These are phyloP conservation scores for Thielaviopsis euricoi DNA, from an alignment of 2,329 filamentous ascomycete species.

Conservation along the genomic window DNA sequence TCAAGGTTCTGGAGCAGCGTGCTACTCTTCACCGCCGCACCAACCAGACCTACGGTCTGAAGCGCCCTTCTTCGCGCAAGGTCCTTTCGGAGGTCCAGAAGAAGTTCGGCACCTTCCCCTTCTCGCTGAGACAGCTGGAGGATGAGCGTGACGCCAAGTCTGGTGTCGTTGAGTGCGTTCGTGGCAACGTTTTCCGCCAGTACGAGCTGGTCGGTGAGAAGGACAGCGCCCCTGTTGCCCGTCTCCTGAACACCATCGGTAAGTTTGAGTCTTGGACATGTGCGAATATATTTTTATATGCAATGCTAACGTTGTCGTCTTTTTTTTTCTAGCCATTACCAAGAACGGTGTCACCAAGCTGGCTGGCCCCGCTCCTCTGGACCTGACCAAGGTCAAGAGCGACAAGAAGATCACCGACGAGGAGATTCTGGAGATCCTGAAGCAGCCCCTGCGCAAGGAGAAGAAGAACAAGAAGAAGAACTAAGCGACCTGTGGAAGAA, in stretches of 20 bases:
- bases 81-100: conserved; percentile 87
- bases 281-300: conserved; percentile 11
- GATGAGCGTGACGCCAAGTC: conserved; percentile 93
- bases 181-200: conserved; percentile 79
- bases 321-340: conserved; percentile 54
- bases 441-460: conserved; percentile 82
- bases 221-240: conserved; percentile 67
- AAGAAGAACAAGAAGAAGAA: conserved; percentile 75
- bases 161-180: conserved; percentile 90
- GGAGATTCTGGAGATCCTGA: conserved; percentile 86
- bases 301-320: conserved; percentile 6
- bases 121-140: conserved; percentile 90
- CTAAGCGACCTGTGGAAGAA: conserved; percentile 19
- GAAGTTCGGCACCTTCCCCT: conserved; percentile 96
- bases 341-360: conserved; percentile 92
- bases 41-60: conserved; percentile 77
- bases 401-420: conserved; percentile 98
- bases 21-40: conserved; percentile 89
- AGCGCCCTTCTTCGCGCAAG: conserved; percentile 84
- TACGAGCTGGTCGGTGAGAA: conserved; percentile 95
- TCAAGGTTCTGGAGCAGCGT: conserved; percentile 78
- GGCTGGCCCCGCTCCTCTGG: conserved; percentile 56
- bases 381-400: conserved; percentile 70
- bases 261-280: conserved; percentile 26
- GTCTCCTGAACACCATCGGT: conserved; percentile 86